A percentile compares a stretch with the other conserved stretches of the same genome.
These are phyloP conservation scores for Exophiala phaeomuriformis DNA, from an alignment of 2,329 filamentous ascomycete genomes.

Conservation along the genomic window DNA sequence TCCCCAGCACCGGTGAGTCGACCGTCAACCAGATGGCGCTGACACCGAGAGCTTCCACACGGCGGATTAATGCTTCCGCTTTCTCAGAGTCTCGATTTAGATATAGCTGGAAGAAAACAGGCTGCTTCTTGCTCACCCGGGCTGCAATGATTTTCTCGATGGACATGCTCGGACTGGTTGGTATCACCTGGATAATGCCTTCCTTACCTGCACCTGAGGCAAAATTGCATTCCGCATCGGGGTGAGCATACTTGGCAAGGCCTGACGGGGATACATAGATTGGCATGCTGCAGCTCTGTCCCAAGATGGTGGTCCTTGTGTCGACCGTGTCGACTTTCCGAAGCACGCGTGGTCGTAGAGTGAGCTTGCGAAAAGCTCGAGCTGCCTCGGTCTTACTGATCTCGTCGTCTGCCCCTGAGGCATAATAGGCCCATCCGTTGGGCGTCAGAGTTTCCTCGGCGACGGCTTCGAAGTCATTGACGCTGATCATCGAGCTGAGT, in stretches of 20 bases:
- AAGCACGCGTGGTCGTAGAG: conserved; percentile 43
- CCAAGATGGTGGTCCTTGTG: conserved; percentile 33
- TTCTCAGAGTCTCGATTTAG: conserved; percentile 46
- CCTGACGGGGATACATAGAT: conserved; percentile 39
- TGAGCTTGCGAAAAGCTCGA: conserved; percentile 40
- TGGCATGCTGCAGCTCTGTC: conserved; percentile 32
- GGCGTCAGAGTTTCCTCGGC: conserved; percentile 28
- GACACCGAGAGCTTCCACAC: conserved; percentile 24
- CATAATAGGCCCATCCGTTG: conserved; percentile 13
- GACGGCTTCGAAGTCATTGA: conserved; percentile 35
- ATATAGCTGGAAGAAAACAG: conserved; percentile 41
- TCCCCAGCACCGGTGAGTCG: conserved; percentile 37
- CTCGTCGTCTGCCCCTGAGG: conserved; percentile 17
- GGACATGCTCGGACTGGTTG: conserved; percentile 9
- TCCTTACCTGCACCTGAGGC: conserved; percentile 33
- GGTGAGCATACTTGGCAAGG: conserved; percentile 34
- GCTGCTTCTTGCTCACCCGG: conserved; percentile 10
- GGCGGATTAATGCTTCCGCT: conserved; percentile 40
- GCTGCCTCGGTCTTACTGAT: conserved; percentile 22
- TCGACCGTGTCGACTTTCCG: conserved; percentile 36
- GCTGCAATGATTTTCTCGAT: conserved; percentile 6
- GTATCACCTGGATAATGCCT: conserved; percentile 21
- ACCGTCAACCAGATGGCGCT: conserved; percentile 25
- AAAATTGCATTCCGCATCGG: conserved; percentile 33
- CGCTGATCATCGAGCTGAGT: conserved; percentile 32